Conservation (phyloP, 2,329 filamentous ascomycete species). For the Cladosporium colombiae region DNA sequence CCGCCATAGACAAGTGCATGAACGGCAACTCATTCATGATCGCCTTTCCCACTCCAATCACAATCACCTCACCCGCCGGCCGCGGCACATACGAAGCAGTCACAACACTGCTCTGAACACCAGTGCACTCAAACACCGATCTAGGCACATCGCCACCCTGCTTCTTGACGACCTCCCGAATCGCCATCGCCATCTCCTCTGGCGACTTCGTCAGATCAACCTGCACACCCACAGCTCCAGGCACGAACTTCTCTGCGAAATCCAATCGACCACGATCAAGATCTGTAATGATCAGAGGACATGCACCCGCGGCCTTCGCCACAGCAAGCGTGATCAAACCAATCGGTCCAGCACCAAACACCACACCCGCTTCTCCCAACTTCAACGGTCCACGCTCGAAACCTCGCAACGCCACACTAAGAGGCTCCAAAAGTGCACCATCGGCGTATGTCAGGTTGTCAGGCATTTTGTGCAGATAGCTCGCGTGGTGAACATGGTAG, state of each 20-base stretch:
- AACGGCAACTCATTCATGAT: conserved; percentile 41
- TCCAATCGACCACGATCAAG: conserved; percentile 76
- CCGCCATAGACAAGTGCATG: conserved; percentile 39
- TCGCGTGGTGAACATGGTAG: conserved; percentile 77
- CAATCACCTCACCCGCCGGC: conserved; percentile 36
- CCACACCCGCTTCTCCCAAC: conserved; percentile 44
- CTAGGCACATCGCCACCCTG: conserved; percentile 31
- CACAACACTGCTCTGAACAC: conserved; percentile 37
- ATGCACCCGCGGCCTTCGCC: conserved; percentile 65
- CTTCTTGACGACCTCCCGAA: conserved; percentile 27
- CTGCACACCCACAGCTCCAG: conserved; percentile 31
- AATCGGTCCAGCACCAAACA: conserved; percentile 66
- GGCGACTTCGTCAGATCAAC: conserved; percentile 28
- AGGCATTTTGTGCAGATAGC: conserved; percentile 90
- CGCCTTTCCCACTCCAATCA: conserved; percentile 39
- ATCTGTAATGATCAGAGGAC: conserved; percentile 79
- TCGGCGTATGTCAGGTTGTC: conserved; percentile 74
- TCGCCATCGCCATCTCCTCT: conserved; percentile 30
- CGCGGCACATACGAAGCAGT: conserved; percentile 32
- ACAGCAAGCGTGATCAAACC: conserved; percentile 60
- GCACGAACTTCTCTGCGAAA: conserved; percentile 70
- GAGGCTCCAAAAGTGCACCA: conserved; percentile 78
- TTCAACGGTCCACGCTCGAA: conserved; percentile 39
- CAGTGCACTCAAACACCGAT: conserved; percentile 39
- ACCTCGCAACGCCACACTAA: conserved; percentile 51